Evolutionary conservation across 169 alveolate species (phyloP).

Genomic region (Plasmodium cynomolgi): DNA sequence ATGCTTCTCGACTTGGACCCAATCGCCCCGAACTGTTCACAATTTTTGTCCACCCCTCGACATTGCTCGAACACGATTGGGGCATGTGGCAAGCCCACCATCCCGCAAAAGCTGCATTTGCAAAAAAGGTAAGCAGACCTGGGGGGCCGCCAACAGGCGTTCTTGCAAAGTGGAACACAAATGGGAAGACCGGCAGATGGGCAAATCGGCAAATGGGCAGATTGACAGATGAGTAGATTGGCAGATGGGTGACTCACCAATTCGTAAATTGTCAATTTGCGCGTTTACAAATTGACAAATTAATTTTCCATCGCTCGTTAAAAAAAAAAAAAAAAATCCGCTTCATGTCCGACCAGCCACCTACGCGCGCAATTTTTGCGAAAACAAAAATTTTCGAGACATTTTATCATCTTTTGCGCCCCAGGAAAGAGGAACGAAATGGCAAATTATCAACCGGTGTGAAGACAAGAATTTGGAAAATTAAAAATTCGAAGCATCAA

Average conservation of each 20-base stretch:
- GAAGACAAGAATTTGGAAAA: not conserved
- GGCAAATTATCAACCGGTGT: not conserved
- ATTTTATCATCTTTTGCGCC: not conserved
- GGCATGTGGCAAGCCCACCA: not conserved
- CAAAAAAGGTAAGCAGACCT: not conserved
- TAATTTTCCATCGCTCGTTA: not conserved
- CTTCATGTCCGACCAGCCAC: not conserved
- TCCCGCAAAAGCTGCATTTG: not conserved
- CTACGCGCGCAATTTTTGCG: not conserved
- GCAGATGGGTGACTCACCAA: not conserved
- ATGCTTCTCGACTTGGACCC: not conserved
- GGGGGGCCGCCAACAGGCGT: not conserved
- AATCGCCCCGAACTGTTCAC: not conserved
- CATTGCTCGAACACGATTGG: not conserved
- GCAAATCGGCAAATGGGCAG: not conserved
- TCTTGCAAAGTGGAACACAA: not conserved
- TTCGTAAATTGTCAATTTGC: not conserved
- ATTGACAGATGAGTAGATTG: not conserved
- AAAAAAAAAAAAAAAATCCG: not conserved
- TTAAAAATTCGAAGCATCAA: not conserved
- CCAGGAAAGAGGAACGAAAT: not conserved
- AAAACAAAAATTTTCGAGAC: not conserved
- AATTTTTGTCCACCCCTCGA: not conserved
- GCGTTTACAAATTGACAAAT: not conserved
- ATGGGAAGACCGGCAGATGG: not conserved